phyloP scores from a whole-genome alignment of 225 moss, liverwort and hornwort species.

The Bryoerythrophyllum caledonicum region DNA sequence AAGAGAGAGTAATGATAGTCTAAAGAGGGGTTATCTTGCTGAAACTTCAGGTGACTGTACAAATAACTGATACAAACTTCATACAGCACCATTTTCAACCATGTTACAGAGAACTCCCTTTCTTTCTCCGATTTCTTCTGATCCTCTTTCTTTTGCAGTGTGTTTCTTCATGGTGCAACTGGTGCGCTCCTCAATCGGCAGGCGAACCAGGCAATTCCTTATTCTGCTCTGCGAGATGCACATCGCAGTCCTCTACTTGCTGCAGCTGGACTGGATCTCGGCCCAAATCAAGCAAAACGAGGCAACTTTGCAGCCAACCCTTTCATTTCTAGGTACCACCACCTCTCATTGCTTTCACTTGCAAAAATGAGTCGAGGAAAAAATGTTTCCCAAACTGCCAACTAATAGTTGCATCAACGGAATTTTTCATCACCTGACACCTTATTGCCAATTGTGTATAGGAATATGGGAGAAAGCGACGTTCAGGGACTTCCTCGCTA shows the following conservation, averaged over 20 bases:
- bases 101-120: too few species aligned
- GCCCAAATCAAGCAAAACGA: constrained; percentile 27
- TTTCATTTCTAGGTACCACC: constrained; percentile 36
- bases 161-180: constrained; percentile 42
- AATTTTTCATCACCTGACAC: background rate
- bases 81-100: too few species aligned
- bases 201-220: constrained; percentile 33
- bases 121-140: background rate
- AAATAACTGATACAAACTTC: too few species aligned
- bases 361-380: too few species aligned
- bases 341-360: too few species aligned
- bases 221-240: constrained; percentile 48
- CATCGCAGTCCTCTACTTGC: constrained; percentile 44
- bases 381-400: too few species aligned
- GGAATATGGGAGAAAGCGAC: constrained; percentile 39
- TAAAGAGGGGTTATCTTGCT: too few species aligned
- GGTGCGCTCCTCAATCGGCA: constrained; percentile 47
- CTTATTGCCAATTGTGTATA: constrained; percentile 13
- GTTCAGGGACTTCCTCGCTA: constrained; percentile 35
- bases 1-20: too few species aligned
- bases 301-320: constrained; percentile 30
- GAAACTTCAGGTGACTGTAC: too few species aligned
- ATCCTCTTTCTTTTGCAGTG: constrained; percentile 29
- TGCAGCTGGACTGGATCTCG: constrained; percentile 47
- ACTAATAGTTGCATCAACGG: too few species aligned